phyloP scores from a whole-genome alignment of 2,329 filamentous ascomycete species.

The Decorospora gaudefroyi region DNA sequence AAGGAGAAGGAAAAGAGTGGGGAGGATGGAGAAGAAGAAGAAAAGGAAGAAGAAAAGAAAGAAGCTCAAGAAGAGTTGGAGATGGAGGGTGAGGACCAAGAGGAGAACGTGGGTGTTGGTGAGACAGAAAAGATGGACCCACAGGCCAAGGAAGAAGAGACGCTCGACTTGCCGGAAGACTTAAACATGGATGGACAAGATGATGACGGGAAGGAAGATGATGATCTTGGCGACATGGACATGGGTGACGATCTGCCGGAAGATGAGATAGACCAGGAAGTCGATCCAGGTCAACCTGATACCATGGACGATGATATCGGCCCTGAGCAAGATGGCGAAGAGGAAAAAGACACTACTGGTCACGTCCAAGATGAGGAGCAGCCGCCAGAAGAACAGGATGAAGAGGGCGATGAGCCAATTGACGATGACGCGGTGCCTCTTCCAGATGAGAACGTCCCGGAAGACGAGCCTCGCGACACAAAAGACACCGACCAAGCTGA shows the following conservation, averaged over 20 bases:
- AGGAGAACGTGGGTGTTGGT: conserved; percentile 66
- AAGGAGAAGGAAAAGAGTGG: conserved; percentile 55
- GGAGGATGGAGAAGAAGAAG: conserved; percentile 66
- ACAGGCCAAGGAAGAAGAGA: conserved; percentile 79
- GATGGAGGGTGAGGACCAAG: conserved; percentile 63
- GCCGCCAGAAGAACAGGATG: conserved; percentile 53
- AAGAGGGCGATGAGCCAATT: conserved; percentile 55
- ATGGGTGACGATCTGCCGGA: conserved; percentile 44
- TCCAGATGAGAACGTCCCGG: conserved; percentile 58
- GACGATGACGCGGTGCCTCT: conserved; percentile 45
- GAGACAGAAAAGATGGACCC: conserved; percentile 70
- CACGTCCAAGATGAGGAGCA: conserved; percentile 48
- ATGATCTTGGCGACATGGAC: conserved; percentile 44
- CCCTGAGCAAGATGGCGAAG: conserved; percentile 41
- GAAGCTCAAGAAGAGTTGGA: conserved; percentile 63
- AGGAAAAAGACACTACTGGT: conserved; percentile 43
- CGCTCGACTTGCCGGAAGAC: conserved; percentile 82
- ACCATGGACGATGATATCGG: conserved; percentile 42
- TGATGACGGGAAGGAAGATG: conserved; percentile 60
- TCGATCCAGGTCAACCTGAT: conserved; percentile 38
- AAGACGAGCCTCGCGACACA: conserved; percentile 52
- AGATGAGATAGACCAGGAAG: conserved; percentile 41
- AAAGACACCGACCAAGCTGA: conserved; percentile 58
- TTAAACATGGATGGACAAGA: conserved; percentile 77
- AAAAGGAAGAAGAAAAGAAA: conserved; percentile 62